Conservation (phyloP, 257 asterid genomes). For the Fraxinus americana region DNA sequence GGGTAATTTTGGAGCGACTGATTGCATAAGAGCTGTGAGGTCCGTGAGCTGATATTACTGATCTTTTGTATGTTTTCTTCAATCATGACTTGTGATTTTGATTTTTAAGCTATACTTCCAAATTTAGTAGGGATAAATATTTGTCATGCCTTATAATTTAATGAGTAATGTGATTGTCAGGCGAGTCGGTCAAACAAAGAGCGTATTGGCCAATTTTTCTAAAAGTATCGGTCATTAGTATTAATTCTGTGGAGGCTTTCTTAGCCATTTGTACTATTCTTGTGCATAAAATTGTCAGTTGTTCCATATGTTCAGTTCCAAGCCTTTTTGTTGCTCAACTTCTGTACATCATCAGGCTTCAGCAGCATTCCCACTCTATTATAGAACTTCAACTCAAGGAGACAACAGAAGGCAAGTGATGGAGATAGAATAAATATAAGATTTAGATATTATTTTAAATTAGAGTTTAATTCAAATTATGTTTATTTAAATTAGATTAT, state of each 20-base stretch:
- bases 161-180: background rate
- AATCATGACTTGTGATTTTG: background rate
- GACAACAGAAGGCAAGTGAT: background rate
- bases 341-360: background rate
- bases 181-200: background rate
- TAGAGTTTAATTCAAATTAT: no score
- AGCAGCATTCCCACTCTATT: background rate
- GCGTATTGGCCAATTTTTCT: background rate
- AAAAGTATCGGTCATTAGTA: background rate
- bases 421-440: no score
- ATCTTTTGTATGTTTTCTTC: background rate
- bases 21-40: background rate
- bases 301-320: conserved; percentile 6
- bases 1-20: background rate
- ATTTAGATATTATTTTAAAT: no score
- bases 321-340: background rate
- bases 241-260: background rate
- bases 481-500: no score
- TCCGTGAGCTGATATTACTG: background rate
- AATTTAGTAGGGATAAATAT: background rate
- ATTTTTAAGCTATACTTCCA: background rate
- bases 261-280: background rate
- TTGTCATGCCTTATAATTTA: background rate
- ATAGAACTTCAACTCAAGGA: background rate
- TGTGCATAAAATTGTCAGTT: background rate